Evolutionary conservation across 1,284 basidiomycete genomes (phyloP).

Genomic region (Blastosporella zonata): DNA sequence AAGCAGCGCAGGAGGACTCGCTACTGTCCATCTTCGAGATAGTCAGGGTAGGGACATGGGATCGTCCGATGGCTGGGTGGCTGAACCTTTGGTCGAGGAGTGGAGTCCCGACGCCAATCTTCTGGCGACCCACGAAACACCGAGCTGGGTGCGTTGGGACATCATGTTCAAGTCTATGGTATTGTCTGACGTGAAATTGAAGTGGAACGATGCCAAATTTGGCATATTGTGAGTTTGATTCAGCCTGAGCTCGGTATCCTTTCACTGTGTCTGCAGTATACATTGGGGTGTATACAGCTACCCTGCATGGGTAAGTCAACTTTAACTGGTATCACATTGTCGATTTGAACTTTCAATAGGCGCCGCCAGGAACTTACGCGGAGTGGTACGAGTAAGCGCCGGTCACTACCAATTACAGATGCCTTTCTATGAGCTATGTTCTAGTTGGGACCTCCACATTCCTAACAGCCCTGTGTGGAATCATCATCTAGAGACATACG

Average conservation of each 20-base stretch:
- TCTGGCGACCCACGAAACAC: conserved; percentile 45
- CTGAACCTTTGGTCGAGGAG: conserved; percentile 33
- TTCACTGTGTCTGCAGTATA: conserved; percentile 30
- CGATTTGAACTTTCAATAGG: conserved; percentile 23
- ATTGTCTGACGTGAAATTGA: not conserved
- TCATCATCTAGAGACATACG: conserved; percentile 50
- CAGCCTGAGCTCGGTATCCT: not conserved
- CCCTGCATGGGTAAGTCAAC: conserved; percentile 41
- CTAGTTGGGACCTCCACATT: conserved; percentile 41
- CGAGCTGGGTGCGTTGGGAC: conserved; percentile 43
- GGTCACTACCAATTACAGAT: not conserved
- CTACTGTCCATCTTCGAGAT: conserved; percentile 34
- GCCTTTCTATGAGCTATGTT: not conserved
- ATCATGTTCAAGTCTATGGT: not conserved
- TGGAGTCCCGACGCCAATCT: conserved; percentile 38
- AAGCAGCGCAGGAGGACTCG: conserved; percentile 25
- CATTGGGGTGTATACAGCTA: conserved; percentile 60
- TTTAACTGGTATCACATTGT: too few relatives aligned
- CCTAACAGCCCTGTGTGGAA: conserved; percentile 40
- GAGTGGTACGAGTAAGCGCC: conserved; percentile 52
- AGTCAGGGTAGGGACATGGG: conserved; percentile 30
- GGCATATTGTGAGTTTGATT: conserved; percentile 47
- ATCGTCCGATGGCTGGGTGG: conserved; percentile 34
- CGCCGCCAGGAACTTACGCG: conserved; percentile 40
- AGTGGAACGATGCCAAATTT: conserved; percentile 50